These are phyloP conservation scores for Postia placenta DNA, from an alignment of 768 basidiomycete genomes.

Conservation along the genomic window DNA sequence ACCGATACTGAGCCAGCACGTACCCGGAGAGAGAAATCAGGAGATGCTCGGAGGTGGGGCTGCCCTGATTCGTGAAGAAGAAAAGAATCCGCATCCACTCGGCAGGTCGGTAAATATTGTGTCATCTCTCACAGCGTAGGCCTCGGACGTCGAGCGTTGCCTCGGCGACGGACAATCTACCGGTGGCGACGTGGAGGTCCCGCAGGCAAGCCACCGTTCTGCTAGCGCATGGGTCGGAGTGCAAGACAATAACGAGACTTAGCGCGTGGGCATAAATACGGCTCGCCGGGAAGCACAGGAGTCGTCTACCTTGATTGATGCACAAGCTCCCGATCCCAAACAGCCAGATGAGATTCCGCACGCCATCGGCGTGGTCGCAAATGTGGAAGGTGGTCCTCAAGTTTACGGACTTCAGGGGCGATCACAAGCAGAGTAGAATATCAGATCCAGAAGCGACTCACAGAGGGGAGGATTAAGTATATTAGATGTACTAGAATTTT, in stretches of 20 bases:
- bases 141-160: background rate
- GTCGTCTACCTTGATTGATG: background rate
- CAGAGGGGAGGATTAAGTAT: conserved; percentile 24
- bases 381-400: background rate
- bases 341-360: background rate
- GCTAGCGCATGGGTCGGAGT: background rate
- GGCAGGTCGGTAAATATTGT: background rate
- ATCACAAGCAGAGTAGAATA: conserved; percentile 8
- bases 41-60: background rate
- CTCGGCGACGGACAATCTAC: background rate
- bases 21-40: background rate
- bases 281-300: background rate
- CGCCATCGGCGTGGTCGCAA: background rate
- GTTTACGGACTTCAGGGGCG: background rate
- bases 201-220: background rate
- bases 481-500: conserved; percentile 41
- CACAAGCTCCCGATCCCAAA: background rate
- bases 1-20: background rate
- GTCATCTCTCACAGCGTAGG: background rate
- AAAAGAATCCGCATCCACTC: too few relatives aligned
- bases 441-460: conserved; percentile 17
- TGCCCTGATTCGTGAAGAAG: too few relatives aligned
- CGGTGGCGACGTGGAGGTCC: background rate
- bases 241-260: conserved; percentile 1
- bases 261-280: conserved; percentile 2